Percentiles rank a stretch among this genome's conserved stretches.
These are phyloP conservation scores for Talaromyces nanjingensis DNA, from an alignment of 495 filamentous ascomycete species.

Conservation along the genomic window DNA sequence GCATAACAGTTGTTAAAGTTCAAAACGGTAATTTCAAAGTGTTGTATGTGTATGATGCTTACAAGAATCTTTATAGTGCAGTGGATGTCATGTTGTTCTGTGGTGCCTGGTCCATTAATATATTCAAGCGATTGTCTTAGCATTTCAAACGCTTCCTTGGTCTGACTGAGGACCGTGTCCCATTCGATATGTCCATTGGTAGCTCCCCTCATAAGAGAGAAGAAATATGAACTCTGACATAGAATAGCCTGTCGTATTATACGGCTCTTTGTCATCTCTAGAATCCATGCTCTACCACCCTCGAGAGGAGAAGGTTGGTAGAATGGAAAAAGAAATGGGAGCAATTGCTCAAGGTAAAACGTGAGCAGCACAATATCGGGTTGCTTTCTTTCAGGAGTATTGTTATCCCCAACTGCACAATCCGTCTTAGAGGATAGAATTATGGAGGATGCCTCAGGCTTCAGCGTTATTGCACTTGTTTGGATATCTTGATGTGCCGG, in stretches of 20 bases:
- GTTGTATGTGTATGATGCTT: constrained; percentile 47
- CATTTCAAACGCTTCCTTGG: constrained; percentile 31
- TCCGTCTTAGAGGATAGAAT: too few species aligned
- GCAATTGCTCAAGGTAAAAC: constrained; percentile 46
- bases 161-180: constrained; percentile 29
- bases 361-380: constrained; percentile 17
- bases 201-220: constrained; percentile 19
- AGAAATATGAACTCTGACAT: constrained; percentile 43
- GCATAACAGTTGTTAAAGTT: constrained; percentile 39
- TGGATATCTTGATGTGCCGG: too few species aligned
- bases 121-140: constrained; percentile 33
- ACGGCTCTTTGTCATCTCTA: constrained; percentile 43
- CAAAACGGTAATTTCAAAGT: constrained; percentile 38
- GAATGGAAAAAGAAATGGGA: constrained; percentile 50
- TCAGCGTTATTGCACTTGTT: too few species aligned
- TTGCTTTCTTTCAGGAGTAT: neutral
- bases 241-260: constrained; percentile 38
- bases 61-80: constrained; percentile 25
- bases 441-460: too few species aligned
- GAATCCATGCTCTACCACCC: constrained; percentile 44
- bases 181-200: constrained; percentile 20
- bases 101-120: constrained; percentile 22
- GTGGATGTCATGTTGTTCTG: constrained; percentile 17
- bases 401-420: too few species aligned
- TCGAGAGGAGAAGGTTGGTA: constrained; percentile 40